Percentiles rank a stretch among this genome's conserved stretches.
phyloP scores from a whole-genome alignment of 495 filamentous ascomycete genomes.

The Achaetomiella virescens region DNA sequence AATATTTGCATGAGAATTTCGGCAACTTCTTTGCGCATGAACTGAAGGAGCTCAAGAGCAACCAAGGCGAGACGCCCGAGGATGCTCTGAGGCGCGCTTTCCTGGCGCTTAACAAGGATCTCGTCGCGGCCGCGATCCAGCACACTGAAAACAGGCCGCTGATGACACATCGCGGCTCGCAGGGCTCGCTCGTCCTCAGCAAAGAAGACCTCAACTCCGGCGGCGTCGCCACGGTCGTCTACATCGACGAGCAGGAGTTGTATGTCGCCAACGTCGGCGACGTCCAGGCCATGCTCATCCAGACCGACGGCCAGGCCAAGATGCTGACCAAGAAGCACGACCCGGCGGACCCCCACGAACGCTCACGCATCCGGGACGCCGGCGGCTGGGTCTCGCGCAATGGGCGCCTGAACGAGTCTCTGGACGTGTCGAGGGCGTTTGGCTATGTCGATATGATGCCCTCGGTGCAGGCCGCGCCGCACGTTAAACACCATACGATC shows the following conservation, averaged over 20 bases:
- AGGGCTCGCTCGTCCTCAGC: conserved; percentile 62
- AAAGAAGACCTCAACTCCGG: conserved; percentile 85
- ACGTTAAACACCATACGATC: conserved; percentile 71
- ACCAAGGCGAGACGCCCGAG: conserved; percentile 58
- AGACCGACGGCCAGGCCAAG: conserved; percentile 70
- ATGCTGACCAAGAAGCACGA: conserved; percentile 88
- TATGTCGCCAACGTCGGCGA: conserved; percentile 95
- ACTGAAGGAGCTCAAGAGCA: conserved; percentile 57
- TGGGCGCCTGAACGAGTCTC: conserved; percentile 84
- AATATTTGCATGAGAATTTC: conserved; percentile 93
- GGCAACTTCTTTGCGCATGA: conserved; percentile 76
- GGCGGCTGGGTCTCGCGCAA: conserved; percentile 93
- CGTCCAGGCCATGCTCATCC: conserved; percentile 88
- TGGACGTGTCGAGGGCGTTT: conserved; percentile 90
- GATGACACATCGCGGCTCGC: conserved; percentile 61
- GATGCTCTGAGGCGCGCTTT: conserved; percentile 86
- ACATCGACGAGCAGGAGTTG: conserved; percentile 79
- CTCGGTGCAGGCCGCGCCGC: conserved; percentile 82
- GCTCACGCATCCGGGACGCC: conserved; percentile 85
- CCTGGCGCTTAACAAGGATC: conserved; percentile 84
- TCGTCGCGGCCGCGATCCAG: conserved; percentile 80
- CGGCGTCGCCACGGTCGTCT: conserved; percentile 86
- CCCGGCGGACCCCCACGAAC: conserved; percentile 74
- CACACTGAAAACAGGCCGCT: conserved; percentile 64
- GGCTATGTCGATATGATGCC: conserved; percentile 91